Base-by-base conservation (phyloP, 176 grass and related monocot species). In the Thinopyrum elongatum region DNA sequence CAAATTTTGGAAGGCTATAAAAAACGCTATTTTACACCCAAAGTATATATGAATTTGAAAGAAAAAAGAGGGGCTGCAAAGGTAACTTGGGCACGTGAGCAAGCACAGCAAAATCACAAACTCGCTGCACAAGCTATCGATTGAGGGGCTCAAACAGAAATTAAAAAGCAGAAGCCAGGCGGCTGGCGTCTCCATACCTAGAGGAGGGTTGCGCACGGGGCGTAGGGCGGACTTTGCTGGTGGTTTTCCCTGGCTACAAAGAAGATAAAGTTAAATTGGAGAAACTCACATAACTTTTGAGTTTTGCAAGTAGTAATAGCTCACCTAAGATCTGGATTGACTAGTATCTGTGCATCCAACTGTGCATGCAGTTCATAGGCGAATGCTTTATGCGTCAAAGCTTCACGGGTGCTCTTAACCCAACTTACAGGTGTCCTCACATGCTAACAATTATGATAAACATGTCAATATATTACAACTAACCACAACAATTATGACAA, bases 281-380 rank as follows among this genome's bases (percentile, higher is more conserved):
- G 16, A 86, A 60, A 13, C 33, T 12, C 6, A 39, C 73, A 65
- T 30, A 57, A 51, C 33, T 31, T 4, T 31, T 76, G 10, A 60
- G 17, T 49, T 17, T 84, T 51, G 2, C 23, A 2, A 78, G 36
- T 28, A 62, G 2, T 57, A 57, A 65, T 3, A 46, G 86, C 92
- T 90, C 31, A 94, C 92, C 83, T 90, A 66, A 94, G 86, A 66
- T 89, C 85, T 75, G 82, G 86, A 80, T 84, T 87, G 34, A 89
- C 87, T 71, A 89, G 83, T 60, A 92, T 92, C 74, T 92, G 91
- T 80, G 91, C 87, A 63, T 84, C 87, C 75, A 92, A 51, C 65
- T 89, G 90, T 33, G 89, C 79, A 47, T 84, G 75, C 14, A 89
- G 91, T 69, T 80, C 73, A 80, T 89, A 84, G 57, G 91, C 90